These are phyloP conservation scores for Auriscalpium vulgare DNA, from an alignment of 768 basidiomycete genomes.

Conservation along the genomic window DNA sequence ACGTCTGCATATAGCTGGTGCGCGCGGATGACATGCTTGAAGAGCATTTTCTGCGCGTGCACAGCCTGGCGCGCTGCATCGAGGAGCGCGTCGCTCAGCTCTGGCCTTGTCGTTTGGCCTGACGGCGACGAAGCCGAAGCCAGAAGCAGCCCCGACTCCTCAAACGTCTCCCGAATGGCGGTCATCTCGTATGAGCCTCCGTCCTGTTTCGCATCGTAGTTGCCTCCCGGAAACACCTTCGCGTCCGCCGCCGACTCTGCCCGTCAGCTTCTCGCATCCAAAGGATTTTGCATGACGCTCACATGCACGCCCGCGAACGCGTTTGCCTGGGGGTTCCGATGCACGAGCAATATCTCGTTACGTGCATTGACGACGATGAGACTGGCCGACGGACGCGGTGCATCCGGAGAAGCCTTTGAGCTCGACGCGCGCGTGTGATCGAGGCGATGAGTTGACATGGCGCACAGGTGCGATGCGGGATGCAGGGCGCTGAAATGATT, in stretches of 20 bases:
- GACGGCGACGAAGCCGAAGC: conserved; percentile 30
- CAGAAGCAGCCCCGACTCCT: conserved; percentile 63
- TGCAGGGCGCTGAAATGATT: no score
- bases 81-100: conserved; percentile 31
- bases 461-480: no score
- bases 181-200: conserved; percentile 41
- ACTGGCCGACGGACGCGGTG: conserved; percentile 59
- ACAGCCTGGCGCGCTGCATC: conserved; percentile 49
- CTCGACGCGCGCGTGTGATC: no score
- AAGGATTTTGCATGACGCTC: background rate
- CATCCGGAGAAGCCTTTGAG: no score
- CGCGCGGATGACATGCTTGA: conserved; percentile 43
- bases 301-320: conserved; percentile 65
- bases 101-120: background rate
- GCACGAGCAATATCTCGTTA: conserved; percentile 66
- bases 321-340: conserved; percentile 55
- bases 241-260: background rate
- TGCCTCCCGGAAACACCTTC: conserved; percentile 75
- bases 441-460: no score
- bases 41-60: conserved; percentile 42
- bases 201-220: conserved; percentile 56
- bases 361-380: conserved; percentile 54
- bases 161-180: conserved; percentile 71
- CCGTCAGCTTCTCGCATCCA: conserved; percentile 18
- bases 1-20: conserved; percentile 38